Evolutionary conservation across 371 early-diverging fungal species (phyloP), one percentile per base, ranked within the genome.

Genomic region (Mucor irregularis): DNA sequence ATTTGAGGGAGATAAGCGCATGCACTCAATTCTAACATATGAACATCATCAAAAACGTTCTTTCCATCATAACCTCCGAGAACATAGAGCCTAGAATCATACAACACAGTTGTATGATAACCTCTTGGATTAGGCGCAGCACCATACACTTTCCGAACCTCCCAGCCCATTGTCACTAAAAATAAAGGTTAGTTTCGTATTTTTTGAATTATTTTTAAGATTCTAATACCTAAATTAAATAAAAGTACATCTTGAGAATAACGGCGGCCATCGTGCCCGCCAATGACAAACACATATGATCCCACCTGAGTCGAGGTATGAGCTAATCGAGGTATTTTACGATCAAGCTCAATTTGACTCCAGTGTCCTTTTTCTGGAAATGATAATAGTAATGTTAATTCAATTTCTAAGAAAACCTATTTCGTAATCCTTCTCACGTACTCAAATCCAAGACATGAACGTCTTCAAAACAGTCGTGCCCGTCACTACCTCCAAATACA

Each of bases 241-340:
- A 94, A 66, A 30, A 91, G 64, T 8, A 94, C 84, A 26, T 92
- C 89, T 55, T 82, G 81, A 2, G 89, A 86, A 71, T 95, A 95
- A 16, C 78, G 72, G 17, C 80, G 69, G 0, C 95, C 95, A 62
- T 94, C 90, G 69, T 95, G 92, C 3, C 96, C 96, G 14, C 93
- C 90, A 55, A 93, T 69, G 6, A 95, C 80, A 76, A 93, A 95
- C 22, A 95, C 71, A 65, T 93, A 95, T 16, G 90, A 85, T 8
- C 96, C 96, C 0, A 95, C 92, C 56, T 87, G 90, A 6, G 91
- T 90, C 4, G 93, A 76, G 4, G 94, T 82, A 68, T 95, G 96
- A 1, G 90, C 89, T 38, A 95, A 73, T 10, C 96, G 79, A 29
- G 90, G 89, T 29, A 89, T 62, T 2, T 79, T 74, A 40, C 82